Percentiles rank a stretch among this genome's conserved stretches.
These are phyloP conservation scores for Candida jianshihensis DNA, from an alignment of 805 yeast species.

Conservation along the genomic window DNA sequence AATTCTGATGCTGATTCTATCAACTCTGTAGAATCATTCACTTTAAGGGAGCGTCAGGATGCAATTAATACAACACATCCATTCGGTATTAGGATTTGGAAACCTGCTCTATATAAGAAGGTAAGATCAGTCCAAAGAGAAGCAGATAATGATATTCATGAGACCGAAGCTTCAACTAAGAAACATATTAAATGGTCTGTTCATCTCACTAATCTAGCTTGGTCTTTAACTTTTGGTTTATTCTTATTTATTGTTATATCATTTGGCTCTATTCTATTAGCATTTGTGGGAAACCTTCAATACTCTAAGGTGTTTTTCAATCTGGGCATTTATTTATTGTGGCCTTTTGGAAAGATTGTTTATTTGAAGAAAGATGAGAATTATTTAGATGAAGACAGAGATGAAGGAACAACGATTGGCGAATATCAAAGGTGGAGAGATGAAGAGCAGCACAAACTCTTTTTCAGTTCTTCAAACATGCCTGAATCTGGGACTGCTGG, in stretches of 20 bases:
- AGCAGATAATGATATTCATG: constrained; percentile 92
- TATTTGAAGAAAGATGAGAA: constrained; percentile 70
- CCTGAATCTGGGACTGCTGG: background rate
- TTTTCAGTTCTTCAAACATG: constrained; percentile 41
- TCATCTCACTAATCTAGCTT: constrained; percentile 57
- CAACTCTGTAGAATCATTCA: constrained; percentile 71
- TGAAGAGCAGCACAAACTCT: constrained; percentile 66
- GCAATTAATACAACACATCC: constrained; percentile 97
- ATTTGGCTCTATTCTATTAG: constrained; percentile 37
- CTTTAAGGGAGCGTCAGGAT: constrained; percentile 86
- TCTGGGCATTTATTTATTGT: constrained; percentile 64
- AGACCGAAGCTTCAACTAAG: constrained; percentile 36
- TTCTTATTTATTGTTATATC: constrained; percentile 48
- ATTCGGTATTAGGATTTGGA: constrained; percentile 97
- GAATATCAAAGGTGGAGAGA: constrained; percentile 89
- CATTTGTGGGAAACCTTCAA: constrained; percentile 39
- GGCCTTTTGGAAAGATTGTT: constrained; percentile 89
- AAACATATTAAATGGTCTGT: constrained; percentile 55
- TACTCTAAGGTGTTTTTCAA: constrained; percentile 57
- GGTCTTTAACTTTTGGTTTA: constrained; percentile 72
- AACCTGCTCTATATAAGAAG: constrained; percentile 93
- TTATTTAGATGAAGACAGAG: constrained; percentile 78
- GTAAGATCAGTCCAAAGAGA: constrained; percentile 83
- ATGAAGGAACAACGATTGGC: constrained; percentile 77
- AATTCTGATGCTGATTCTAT: constrained; percentile 24